Evolutionary conservation across 345 rosid species (phyloP), one percentile per base, ranked within the genome.

Genomic region (Dipteronia dyeriana): DNA sequence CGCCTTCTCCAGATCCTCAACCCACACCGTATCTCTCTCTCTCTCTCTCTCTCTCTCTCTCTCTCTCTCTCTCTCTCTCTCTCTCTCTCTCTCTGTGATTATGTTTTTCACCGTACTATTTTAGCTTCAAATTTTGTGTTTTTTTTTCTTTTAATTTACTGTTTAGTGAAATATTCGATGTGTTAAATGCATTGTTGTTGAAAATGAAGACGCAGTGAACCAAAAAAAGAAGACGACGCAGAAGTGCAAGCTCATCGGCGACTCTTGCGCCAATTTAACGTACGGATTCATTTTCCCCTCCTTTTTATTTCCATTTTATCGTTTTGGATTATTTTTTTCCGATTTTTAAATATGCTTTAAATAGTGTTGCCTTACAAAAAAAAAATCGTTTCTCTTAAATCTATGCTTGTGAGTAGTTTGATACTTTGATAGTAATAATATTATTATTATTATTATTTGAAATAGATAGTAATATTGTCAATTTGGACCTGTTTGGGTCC

Each of bases 241-340:
- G 89, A 82, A 59, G 87, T 80, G 16, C 80, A 84, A 68, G 90
- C 88, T 66, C 82, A 70, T 78, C 82, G 73, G 78, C 51, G 45
- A 83, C 92, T 90, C 75, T 79, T 90, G 65, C 76, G 68, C 56
- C 85, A 80, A 65, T 85, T 88, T 84, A 80, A 63, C 57, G 92
- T 89, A 78, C 38, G 73, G 70, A 31, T 17, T 12, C 41, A 7
- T 19, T 11, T 66, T 65, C 22, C n/a, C 13, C 65, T 10, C 19
- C 26, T 69, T 45, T 56, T n/a, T 34, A 41, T 67, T 29, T 74
- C 4, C 53, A 47, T 3, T 71, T 43, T 73, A 12, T 9, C 31
- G 22, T 31, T 11, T 8, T 63, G 6, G 0, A 19, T 9, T 3
- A 0, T 13, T 17, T 7, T 0, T 8, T 4, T 43, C 54, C 10